phyloP scores from a whole-genome alignment of 192 early-diverging fungal genomes.

The Linnemannia elongata region DNA sequence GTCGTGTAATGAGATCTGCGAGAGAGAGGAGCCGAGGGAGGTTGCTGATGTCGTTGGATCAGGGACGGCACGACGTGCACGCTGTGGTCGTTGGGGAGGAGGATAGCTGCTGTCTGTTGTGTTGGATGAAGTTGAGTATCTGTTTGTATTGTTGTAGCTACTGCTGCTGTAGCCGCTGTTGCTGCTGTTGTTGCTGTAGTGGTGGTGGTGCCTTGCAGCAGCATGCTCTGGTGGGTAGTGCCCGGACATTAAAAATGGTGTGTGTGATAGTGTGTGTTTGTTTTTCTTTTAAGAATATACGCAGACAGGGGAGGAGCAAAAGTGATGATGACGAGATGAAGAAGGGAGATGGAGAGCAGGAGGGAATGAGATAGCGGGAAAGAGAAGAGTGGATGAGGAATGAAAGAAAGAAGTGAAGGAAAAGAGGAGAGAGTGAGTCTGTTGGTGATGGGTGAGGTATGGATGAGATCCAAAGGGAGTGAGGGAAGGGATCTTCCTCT shows the following conservation, averaged over 20 bases:
- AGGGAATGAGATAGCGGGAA: background rate
- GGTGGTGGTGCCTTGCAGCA: constrained; percentile 7
- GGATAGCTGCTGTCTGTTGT: background rate
- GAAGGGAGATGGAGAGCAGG: background rate
- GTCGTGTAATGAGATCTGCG: constrained; percentile 37
- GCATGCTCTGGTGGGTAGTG: constrained; percentile 7
- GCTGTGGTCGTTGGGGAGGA: constrained; percentile 31
- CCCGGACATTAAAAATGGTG: constrained; percentile 20
- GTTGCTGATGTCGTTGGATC: constrained; percentile 2
- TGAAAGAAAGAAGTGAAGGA: background rate
- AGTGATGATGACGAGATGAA: background rate
- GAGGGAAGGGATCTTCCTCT: too few relatives aligned
- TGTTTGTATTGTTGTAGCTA: background rate
- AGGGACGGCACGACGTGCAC: constrained; percentile 28
- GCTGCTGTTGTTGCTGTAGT: constrained; percentile 16
- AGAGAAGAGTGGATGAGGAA: background rate
- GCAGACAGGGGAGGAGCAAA: background rate
- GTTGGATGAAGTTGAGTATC: background rate
- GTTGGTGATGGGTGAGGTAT: background rate
- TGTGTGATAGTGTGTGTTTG: background rate
- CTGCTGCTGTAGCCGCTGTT: background rate
- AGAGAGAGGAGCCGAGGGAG: constrained; percentile 21
- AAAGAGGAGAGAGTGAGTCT: background rate
- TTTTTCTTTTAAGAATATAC: background rate
- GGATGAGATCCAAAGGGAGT: background rate